phyloP scores from a whole-genome alignment of 352 stramenopile genomes.

The Saprolegnia diclina region DNA sequence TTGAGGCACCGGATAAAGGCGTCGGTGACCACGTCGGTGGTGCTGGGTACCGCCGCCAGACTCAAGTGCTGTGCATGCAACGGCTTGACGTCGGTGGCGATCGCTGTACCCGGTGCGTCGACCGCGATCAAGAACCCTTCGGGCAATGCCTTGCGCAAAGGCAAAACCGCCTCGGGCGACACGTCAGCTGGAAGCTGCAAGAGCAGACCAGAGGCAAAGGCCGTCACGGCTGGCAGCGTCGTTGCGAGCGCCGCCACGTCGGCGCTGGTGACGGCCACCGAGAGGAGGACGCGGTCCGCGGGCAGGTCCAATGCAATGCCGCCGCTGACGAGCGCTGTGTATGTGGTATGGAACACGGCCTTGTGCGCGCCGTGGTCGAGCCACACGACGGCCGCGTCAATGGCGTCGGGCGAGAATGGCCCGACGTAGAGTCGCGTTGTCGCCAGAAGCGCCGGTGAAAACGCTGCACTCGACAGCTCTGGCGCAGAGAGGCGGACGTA shows the following conservation, averaged over 20 bases:
- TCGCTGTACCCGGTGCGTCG: background rate
- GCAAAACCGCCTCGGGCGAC: conserved; percentile 9
- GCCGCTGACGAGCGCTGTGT: conserved; percentile 41
- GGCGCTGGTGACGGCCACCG: conserved; percentile 40
- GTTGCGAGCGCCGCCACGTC: conserved; percentile 30
- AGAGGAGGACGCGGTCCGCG: conserved; percentile 50
- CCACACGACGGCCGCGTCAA: conserved; percentile 49
- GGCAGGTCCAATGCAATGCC: conserved; percentile 62
- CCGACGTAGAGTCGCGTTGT: conserved; percentile 49
- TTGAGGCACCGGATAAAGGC: conserved; percentile 75
- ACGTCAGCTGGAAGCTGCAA: conserved; percentile 33
- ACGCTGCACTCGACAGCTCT: background rate
- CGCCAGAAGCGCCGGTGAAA: conserved; percentile 29
- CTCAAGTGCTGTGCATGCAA: conserved; percentile 40
- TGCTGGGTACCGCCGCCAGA: conserved; percentile 37
- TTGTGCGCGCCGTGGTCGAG: conserved; percentile 57
- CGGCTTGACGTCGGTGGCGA: conserved; percentile 8
- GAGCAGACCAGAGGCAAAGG: conserved; percentile 40
- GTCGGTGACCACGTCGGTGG: conserved; percentile 35
- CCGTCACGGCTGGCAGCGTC: conserved; percentile 40
- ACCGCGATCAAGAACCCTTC: conserved; percentile 15
- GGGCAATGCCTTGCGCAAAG: conserved; percentile 21
- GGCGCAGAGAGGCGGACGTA: background rate
- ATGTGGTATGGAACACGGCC: conserved; percentile 48
- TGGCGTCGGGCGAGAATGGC: conserved; percentile 53